Percentiles rank a stretch among this genome's conserved stretches.
phyloP scores from a whole-genome alignment of 176 grass and related monocot genomes.

The Chrysopogon serrulatus region DNA sequence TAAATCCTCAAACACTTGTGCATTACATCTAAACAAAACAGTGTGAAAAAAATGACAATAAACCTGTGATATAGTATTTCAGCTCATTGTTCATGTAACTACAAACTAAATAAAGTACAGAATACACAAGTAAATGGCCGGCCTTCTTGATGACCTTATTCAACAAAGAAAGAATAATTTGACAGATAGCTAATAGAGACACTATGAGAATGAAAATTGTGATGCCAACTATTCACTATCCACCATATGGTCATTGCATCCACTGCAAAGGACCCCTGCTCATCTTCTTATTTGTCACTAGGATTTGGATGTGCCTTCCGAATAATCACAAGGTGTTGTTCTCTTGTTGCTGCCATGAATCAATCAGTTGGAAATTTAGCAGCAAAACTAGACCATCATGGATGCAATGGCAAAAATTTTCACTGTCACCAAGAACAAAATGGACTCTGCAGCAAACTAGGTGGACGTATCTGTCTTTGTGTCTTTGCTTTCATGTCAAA shows the following conservation, averaged over 20 bases:
- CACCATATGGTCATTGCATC: slow-evolving; percentile 12
- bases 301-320: neutral
- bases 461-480: slow-evolving; percentile 4
- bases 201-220: slow-evolving; percentile 7
- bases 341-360: neutral
- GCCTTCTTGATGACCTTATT: slow-evolving; percentile 36
- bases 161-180: slow-evolving; percentile 22
- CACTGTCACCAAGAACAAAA: slow-evolving; percentile 20
- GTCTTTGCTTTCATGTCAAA: slow-evolving; percentile 27
- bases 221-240: slow-evolving; percentile 24
- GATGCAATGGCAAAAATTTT: slow-evolving; percentile 11
- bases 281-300: slow-evolving; percentile 26
- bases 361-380: neutral
- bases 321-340: slow-evolving; percentile 16
- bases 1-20: neutral
- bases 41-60: neutral
- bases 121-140: slow-evolving; percentile 18
- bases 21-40: neutral
- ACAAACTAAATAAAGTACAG: slow-evolving; percentile 39
- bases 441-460: neutral
- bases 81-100: slow-evolving; percentile 31
- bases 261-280: neutral
- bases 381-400: slow-evolving; percentile 10
- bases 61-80: slow-evolving; percentile 15
- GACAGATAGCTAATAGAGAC: slow-evolving; percentile 16